Base-by-base conservation (phyloP, 805 yeast species). In the Lachancea cidri region DNA sequence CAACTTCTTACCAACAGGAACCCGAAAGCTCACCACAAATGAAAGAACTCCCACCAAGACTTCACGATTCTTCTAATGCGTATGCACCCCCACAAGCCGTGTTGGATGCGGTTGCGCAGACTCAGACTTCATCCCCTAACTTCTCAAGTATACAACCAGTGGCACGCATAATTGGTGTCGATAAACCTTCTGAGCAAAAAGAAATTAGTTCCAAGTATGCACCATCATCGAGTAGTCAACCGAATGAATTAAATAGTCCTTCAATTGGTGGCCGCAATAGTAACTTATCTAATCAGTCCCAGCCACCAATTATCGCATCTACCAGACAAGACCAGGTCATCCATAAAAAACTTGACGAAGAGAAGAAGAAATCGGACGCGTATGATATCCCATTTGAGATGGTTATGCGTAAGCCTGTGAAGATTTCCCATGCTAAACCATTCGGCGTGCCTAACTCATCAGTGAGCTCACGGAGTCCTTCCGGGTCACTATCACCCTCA, bases 331-430 rank as follows among this genome's bases (percentile, higher is more conserved):
- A 7, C 29, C 32, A 41, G 20, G 38, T 41, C 13, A 53, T 55
- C 30, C 35, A 60, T 11, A 38, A 52, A 41, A 66, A 67, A 35
- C 54, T 77, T 14, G 68, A 66, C 39, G 62, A 60, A n/a, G 66
- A 67, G 30, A 79, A 80, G 58, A 73, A 74, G 51, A 80, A 77
- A 55, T 74, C 81, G n/a, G 86, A 82, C 62, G 87, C 88, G 0
- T 83, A 81, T 51, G 93, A 83, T 54, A 81, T 83, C 53, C 91
- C 91, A 1, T 64, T 68, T 16, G 77, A 70, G 34, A 56, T 83
- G 33, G 62, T 81, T 9, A 63, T 72, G 1, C 67, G 65, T 17
- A 67, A 53, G 52, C 47, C 41, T 45, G 43, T 46, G 17, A 57
- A 52, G 29, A 50, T 49, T 32, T 66, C 43, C 47, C 68, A 58